A percentile compares a stretch with the other conserved stretches of the same genome.
phyloP scores from a whole-genome alignment of 2,329 filamentous ascomycete genomes.

The Leptographium radiaticola region DNA sequence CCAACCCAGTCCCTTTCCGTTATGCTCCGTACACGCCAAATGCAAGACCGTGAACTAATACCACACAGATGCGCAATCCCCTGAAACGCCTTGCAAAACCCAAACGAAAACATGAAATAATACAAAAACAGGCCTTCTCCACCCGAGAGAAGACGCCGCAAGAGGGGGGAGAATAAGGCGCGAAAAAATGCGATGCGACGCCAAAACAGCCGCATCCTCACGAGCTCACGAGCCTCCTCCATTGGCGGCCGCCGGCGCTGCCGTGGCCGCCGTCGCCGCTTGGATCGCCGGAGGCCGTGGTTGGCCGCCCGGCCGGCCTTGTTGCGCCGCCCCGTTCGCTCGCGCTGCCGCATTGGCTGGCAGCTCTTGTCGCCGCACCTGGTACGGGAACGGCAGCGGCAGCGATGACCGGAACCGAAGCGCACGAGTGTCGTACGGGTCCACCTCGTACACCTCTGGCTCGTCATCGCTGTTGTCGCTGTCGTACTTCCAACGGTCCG shows the following conservation, averaged over 20 bases:
- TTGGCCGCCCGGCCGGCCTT: constrained; percentile 11
- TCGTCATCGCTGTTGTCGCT: constrained; percentile 75
- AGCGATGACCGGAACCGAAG: constrained; percentile 50
- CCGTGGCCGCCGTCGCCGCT: neutral
- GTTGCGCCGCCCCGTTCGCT: constrained; percentile 2
- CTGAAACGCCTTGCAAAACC: constrained; percentile 8
- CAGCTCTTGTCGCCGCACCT: constrained; percentile 6
- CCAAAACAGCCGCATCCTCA: neutral
- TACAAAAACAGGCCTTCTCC: neutral
- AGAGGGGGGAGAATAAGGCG: neutral
- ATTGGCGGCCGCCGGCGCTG: neutral
- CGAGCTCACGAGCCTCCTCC: neutral
- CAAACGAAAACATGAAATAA: constrained; percentile 1
- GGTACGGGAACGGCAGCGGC: constrained; percentile 25
- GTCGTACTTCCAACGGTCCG: constrained; percentile 76
- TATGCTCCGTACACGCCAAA: neutral
- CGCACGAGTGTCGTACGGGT: constrained; percentile 51
- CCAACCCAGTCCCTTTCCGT: neutral
- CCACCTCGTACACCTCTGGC: constrained; percentile 58
- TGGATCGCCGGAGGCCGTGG: neutral
- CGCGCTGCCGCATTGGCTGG: neutral
- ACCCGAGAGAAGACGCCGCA: neutral
- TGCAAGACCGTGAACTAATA: constrained; percentile 5
- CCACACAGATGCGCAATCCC: constrained; percentile 6
- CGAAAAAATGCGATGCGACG: neutral